Evolutionary conservation across 2,329 filamentous ascomycete genomes (phyloP).

Genomic region (Fusarium sp.): DNA sequence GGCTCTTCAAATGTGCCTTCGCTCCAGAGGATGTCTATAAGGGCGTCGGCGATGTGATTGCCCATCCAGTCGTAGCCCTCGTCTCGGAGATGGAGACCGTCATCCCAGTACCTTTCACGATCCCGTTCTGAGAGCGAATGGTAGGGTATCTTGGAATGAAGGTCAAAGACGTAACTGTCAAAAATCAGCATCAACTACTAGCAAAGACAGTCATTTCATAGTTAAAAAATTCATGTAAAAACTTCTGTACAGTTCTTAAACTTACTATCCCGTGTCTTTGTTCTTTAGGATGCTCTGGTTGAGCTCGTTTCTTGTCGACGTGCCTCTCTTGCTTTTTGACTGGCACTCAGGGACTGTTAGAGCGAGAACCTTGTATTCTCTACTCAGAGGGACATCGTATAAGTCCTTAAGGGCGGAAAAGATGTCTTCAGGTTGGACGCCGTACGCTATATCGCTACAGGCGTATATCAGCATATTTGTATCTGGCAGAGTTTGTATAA

Average conservation of each 20-base stretch:
- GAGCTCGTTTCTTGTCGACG: slow-evolving; percentile 54
- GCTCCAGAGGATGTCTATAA: slow-evolving; percentile 59
- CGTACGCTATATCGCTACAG: slow-evolving; percentile 61
- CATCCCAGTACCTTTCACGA: slow-evolving; percentile 66
- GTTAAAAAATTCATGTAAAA: not conserved
- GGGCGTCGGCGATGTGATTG: slow-evolving; percentile 61
- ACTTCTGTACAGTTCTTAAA: not conserved
- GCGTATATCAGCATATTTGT: not conserved
- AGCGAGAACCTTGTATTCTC: slow-evolving; percentile 67
- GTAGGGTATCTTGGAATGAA: slow-evolving; percentile 65
- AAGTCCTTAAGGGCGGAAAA: slow-evolving; percentile 59
- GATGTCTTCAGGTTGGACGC: slow-evolving; percentile 53
- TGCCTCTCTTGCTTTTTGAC: slow-evolving; percentile 42
- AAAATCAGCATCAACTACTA: not conserved
- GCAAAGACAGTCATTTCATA: not conserved
- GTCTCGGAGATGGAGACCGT: slow-evolving; percentile 67
- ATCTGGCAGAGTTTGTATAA: not conserved
- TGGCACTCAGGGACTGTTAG: slow-evolving; percentile 69
- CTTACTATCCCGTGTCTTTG: slow-evolving; percentile 63
- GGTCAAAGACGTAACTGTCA: slow-evolving; percentile 66
- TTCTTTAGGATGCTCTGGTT: slow-evolving; percentile 65
- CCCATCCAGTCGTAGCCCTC: slow-evolving; percentile 73
- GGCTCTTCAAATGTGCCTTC: slow-evolving; percentile 40
- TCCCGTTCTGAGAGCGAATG: slow-evolving; percentile 58
- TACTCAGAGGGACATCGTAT: slow-evolving; percentile 62